Percentiles rank a stretch among this genome's conserved stretches.
These are phyloP conservation scores for Mediolabrus comicus DNA, from an alignment of 108 stramenopile species.

Conservation along the genomic window DNA sequence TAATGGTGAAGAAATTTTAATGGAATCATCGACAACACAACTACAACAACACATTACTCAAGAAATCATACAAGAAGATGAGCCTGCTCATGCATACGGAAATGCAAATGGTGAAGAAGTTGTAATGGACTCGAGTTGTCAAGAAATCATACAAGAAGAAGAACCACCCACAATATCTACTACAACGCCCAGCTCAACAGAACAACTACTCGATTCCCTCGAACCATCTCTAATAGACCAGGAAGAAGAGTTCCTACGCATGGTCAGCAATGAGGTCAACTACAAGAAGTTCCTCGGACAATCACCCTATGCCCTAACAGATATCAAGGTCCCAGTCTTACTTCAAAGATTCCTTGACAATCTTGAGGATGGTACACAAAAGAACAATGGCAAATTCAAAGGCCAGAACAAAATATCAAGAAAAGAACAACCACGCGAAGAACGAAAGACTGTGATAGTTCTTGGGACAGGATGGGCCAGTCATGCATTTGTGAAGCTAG, in stretches of 20 bases:
- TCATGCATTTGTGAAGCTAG: conserved; percentile 69
- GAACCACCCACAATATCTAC: not conserved
- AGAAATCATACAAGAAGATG: too few species aligned
- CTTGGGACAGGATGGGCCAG: conserved; percentile 61
- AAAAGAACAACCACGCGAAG: conserved; percentile 8
- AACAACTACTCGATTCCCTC: not conserved
- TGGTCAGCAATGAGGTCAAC: conserved; percentile 38
- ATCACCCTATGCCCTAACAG: conserved; percentile 37
- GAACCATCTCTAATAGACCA: not conserved
- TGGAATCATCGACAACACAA: too few species aligned
- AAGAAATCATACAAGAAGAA: too few species aligned
- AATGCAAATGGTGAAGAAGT: not conserved
- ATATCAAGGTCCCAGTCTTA: conserved; percentile 18
- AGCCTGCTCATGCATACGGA: too few species aligned
- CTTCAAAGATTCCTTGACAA: conserved; percentile 38
- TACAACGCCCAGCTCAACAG: not conserved
- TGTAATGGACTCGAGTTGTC: too few species aligned
- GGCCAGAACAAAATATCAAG: conserved; percentile 12
- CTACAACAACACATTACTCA: too few species aligned
- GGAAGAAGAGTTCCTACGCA: conserved; percentile 38
- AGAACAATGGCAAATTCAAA: conserved; percentile 34
- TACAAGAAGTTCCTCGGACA: conserved; percentile 34
- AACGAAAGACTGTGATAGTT: conserved; percentile 46
- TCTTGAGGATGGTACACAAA: conserved; percentile 33
- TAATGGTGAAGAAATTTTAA: not conserved